Evolutionary conservation across 139 green algal species (phyloP).

Genomic region (Closterium sp.): DNA sequence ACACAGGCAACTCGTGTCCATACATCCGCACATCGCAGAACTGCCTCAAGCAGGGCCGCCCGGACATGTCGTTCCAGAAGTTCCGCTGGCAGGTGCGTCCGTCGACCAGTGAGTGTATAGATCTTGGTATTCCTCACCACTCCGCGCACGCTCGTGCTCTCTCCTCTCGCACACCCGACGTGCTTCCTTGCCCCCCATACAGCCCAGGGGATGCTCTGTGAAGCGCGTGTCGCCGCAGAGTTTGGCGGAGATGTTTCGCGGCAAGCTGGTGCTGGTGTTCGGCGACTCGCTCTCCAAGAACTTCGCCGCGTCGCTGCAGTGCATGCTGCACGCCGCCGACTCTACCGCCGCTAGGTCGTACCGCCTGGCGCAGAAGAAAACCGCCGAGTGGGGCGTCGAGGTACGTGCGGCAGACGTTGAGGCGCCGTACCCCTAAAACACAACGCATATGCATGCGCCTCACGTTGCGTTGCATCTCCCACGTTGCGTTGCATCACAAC

Average conservation of each 20-base stretch:
- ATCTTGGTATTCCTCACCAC: neutral
- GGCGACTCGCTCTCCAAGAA: conserved; percentile 3
- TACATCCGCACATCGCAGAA: conserved; percentile 9
- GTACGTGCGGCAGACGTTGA: neutral
- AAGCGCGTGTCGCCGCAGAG: neutral
- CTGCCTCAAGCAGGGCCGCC: conserved; percentile 1
- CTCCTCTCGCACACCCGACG: neutral
- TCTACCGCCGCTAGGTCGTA: neutral
- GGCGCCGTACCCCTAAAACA: too few species aligned
- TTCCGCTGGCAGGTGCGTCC: neutral
- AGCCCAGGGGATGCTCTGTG: neutral
- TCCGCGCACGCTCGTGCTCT: neutral
- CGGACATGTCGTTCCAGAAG: neutral
- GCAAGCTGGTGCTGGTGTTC: neutral
- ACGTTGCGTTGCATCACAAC: too few species aligned
- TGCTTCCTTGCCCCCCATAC: neutral
- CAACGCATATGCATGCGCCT: too few species aligned
- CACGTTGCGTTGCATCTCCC: too few species aligned
- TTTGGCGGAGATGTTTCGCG: neutral
- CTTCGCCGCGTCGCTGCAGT: neutral
- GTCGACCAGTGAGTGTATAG: neutral
- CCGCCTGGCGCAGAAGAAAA: neutral
- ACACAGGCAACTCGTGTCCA: conserved; percentile 1
- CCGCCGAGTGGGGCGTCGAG: neutral
- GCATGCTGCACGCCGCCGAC: neutral